Conservation (phyloP, 352 stramenopile species). For the Peronospora belbahrii region DNA sequence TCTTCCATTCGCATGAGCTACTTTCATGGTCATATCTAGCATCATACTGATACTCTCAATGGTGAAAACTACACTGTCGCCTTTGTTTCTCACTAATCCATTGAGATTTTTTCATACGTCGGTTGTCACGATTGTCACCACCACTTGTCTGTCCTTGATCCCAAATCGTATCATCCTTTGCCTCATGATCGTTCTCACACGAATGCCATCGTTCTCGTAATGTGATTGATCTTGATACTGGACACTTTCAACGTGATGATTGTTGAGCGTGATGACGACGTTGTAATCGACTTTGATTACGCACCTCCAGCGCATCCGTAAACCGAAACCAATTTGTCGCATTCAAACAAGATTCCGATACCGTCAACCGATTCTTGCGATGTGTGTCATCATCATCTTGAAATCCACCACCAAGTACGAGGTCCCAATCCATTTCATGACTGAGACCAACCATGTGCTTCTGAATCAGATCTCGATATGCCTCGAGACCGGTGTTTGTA, state of each 20-base stretch:
- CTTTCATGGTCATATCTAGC: too few relatives aligned
- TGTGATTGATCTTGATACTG: conserved; percentile 14
- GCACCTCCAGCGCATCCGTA: conserved; percentile 35
- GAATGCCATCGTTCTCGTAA: too few relatives aligned
- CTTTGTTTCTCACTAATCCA: too few relatives aligned
- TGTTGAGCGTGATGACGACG: conserved; percentile 4
- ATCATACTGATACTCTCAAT: too few relatives aligned
- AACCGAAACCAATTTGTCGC: conserved; percentile 13
- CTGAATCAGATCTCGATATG: conserved; percentile 53
- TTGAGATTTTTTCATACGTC: too few relatives aligned
- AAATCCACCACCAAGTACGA: conserved; percentile 26
- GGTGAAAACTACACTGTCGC: too few relatives aligned
- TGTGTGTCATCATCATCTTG: conserved; percentile 1
- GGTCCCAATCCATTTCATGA: conserved; percentile 30
- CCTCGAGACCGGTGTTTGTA: conserved; percentile 29
- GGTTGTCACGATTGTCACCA: too few relatives aligned
- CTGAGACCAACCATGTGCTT: conserved; percentile 58
- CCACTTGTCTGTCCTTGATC: too few relatives aligned
- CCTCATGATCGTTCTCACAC: not conserved
- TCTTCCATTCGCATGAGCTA: too few relatives aligned
- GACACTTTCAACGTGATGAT: not conserved
- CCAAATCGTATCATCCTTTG: not conserved
- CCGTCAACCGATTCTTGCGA: not conserved
- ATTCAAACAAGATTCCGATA: not conserved
- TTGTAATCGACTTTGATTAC: conserved; percentile 22